Evolutionary conservation across 2,329 filamentous ascomycete species (phyloP), one percentile per base, ranked within the genome.

Genomic region (Pyricularia sp.): DNA sequence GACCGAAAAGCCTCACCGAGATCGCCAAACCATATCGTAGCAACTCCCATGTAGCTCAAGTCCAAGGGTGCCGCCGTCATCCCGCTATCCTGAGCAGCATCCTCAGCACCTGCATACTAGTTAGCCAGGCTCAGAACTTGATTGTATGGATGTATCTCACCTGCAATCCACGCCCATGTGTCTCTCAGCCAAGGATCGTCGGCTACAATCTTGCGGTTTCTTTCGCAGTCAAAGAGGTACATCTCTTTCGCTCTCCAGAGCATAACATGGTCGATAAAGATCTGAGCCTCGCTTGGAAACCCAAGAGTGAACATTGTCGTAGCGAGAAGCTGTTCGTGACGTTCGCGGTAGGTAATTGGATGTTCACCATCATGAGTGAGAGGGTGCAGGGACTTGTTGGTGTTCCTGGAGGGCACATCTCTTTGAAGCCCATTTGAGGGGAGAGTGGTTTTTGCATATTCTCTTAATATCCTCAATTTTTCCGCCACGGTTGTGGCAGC

Each of bases 171-270:
- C 61, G 85, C 83, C 91, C 91, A 96, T n/a, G 90, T 78, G 65
- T 89, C 88, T 65, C 86, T 82, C n/a, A 93, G 78, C 84, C 89
- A 90, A 33, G 83, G 84, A 70, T 93, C 87, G 66, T 91, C 88
- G 6, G 81, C 78, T 1, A 89, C 81, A n/a, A 93, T 82, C 6
- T 81, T 76, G 67, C 83, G 82, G 70, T 94, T 94, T 62, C 78
- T 82, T 19, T 76, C 75, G 66, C 85, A 86, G 70, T 92, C 79
- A 67, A 88, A 87, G 0, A 88, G 75, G 67, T 88, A 88, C 65
- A 79, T 82, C 69, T 85, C 84, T 67, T 82, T 83, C 8, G 84
- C 83, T 19, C 86, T 82, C 49, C 84, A 74, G 10, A 88, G 74
- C 79, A 86, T 85, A 4, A 78, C 73, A 67, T 87, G 82, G 66